Evolutionary conservation across 495 filamentous ascomycete species (phyloP).

Genomic region (Hyaloscypha bicolor): DNA sequence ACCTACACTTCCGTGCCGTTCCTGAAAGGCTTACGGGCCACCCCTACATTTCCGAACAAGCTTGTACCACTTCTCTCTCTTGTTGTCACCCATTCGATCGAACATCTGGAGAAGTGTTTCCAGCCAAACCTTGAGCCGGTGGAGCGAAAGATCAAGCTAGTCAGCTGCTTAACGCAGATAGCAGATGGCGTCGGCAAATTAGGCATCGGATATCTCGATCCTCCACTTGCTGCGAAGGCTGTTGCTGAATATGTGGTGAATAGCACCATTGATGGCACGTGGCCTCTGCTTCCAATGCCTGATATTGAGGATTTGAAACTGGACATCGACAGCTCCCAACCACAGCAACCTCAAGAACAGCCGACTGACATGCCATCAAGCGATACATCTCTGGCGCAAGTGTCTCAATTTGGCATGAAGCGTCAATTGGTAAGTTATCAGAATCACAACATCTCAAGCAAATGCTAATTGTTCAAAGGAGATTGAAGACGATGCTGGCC

Average conservation of each 20-base stretch:
- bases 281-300: slow-evolving; percentile 26
- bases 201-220: slow-evolving; percentile 4
- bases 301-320: slow-evolving; percentile 24
- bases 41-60: neutral
- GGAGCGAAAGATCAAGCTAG: slow-evolving; percentile 21
- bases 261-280: slow-evolving; percentile 14
- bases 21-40: slow-evolving; percentile 9
- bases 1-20: slow-evolving; percentile 11
- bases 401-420: slow-evolving; percentile 10
- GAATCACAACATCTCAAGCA: neutral
- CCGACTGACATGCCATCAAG: slow-evolving; percentile 1
- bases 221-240: slow-evolving; percentile 17
- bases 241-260: slow-evolving; percentile 19
- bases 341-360: neutral
- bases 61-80: slow-evolving; percentile 23
- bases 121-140: neutral
- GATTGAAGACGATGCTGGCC: slow-evolving; percentile 5
- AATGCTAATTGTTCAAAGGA: slow-evolving; percentile 13
- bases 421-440: slow-evolving; percentile 22
- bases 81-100: slow-evolving; percentile 26
- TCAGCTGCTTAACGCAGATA: slow-evolving; percentile 20
- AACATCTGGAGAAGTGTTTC: slow-evolving; percentile 31
- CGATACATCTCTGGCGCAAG: neutral
- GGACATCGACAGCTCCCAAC: slow-evolving; percentile 1
- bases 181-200: slow-evolving; percentile 21